These are phyloP conservation scores for Mucor velutinosus DNA, from an alignment of 371 early-diverging fungal genomes.

Conservation along the genomic window DNA sequence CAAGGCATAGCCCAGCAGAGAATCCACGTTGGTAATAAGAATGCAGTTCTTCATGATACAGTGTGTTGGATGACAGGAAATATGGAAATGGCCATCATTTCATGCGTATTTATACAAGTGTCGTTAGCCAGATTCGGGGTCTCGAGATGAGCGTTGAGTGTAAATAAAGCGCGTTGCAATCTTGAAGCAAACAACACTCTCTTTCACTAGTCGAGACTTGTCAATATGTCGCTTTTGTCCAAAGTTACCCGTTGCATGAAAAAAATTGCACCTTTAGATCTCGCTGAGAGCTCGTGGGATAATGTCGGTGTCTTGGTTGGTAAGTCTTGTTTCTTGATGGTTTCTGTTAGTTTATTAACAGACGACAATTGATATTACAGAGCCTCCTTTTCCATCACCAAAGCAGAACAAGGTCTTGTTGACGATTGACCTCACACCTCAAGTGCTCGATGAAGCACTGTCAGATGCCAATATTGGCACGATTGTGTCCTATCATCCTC, in stretches of 20 bases:
- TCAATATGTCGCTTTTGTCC: conserved; percentile 59
- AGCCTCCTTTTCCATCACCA: conserved; percentile 74
- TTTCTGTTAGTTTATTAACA: neutral
- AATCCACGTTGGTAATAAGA: conserved; percentile 23
- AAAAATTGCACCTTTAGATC: conserved; percentile 85
- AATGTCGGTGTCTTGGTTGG: conserved; percentile 94
- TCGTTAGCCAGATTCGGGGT: neutral
- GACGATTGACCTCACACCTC: conserved; percentile 92
- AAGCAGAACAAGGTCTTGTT: conserved; percentile 82
- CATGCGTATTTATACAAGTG: neutral
- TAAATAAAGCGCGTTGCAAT: neutral
- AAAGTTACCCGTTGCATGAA: conserved; percentile 69
- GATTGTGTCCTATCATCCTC: conserved; percentile 96
- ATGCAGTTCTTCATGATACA: conserved; percentile 6
- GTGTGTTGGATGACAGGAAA: neutral
- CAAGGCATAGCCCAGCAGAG: conserved; percentile 27
- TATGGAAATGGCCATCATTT: neutral
- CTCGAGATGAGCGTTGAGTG: neutral
- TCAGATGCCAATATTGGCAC: conserved; percentile 82
- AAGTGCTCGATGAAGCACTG: conserved; percentile 90
- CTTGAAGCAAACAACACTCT: conserved; percentile 6
- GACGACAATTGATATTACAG: conserved; percentile 24
- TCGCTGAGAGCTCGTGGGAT: conserved; percentile 95
- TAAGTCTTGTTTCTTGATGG: conserved; percentile 22
- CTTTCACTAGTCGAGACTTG: conserved; percentile 2